Evolutionary conservation across 78 protist species (phyloP).

Genomic region (Tieghemostelium lacteum): DNA sequence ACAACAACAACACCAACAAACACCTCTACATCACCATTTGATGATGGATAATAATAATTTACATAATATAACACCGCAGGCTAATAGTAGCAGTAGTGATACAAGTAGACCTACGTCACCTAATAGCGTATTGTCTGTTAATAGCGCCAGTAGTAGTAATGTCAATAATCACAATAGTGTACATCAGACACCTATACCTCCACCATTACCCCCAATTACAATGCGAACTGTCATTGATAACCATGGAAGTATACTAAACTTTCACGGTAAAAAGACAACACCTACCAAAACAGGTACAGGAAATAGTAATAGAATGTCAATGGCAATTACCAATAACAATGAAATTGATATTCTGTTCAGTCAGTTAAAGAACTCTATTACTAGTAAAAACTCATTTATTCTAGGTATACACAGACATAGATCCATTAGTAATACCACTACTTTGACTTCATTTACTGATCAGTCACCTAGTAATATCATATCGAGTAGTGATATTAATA

Average conservation of each 20-base stretch:
- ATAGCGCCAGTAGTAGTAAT: background rate
- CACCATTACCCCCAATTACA: no score
- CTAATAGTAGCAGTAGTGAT: background rate
- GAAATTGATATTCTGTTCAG: constrained; percentile 15
- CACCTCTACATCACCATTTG: no score
- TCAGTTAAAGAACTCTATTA: constrained; percentile 12
- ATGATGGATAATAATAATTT: no score
- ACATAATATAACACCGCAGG: no score
- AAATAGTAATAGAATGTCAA: background rate
- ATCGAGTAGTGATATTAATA: constrained; percentile 5
- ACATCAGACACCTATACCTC: no score
- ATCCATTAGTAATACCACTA: background rate
- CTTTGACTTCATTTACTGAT: background rate
- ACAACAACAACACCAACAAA: no score
- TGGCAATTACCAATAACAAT: background rate
- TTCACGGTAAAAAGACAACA: no score
- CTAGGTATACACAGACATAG: constrained; percentile 36
- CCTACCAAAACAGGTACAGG: no score
- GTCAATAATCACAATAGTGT: no score
- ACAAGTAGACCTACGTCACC: background rate
- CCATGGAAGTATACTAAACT: no score
- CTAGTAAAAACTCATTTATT: constrained; percentile 23
- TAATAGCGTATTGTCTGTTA: background rate
- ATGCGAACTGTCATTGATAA: no score
- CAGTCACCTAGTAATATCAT: background rate